Evolutionary conservation across 495 filamentous ascomycete genomes (phyloP).

Genomic region (Lepraria neglecta): DNA sequence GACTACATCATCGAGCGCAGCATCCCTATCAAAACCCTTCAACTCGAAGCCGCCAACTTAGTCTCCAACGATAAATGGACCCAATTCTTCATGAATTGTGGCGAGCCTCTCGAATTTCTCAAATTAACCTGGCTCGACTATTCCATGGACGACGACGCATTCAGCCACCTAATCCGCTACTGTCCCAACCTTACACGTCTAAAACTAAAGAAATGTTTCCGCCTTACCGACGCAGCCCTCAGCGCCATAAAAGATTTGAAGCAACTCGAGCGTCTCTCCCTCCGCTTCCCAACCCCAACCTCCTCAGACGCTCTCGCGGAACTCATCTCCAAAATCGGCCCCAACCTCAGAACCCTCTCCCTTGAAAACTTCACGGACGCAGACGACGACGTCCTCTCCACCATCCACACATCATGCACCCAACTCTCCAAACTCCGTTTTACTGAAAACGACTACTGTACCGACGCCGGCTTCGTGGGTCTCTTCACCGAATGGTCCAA

Average conservation of each 20-base stretch:
- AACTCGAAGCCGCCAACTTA: conserved; percentile 74
- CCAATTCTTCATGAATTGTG: conserved; percentile 55
- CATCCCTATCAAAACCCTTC: conserved; percentile 52
- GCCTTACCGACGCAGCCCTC: conserved; percentile 43
- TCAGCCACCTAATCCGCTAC: conserved; percentile 46
- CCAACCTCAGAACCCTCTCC: conserved; percentile 62
- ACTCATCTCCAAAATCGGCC: conserved; percentile 55
- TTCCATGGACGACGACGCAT: conserved; percentile 63
- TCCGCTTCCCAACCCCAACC: conserved; percentile 53
- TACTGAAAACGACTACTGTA: conserved; percentile 63
- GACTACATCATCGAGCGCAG: conserved; percentile 70
- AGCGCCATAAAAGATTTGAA: conserved; percentile 49
- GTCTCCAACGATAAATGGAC: conserved; percentile 66
- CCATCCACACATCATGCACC: conserved; percentile 61
- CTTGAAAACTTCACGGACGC: conserved; percentile 53
- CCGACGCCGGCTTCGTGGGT: conserved; percentile 59
- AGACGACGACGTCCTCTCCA: conserved; percentile 56
- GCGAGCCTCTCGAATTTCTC: conserved; percentile 55
- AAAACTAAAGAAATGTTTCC: conserved; percentile 60
- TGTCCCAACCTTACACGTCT: conserved; percentile 64
- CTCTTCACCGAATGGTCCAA: conserved; percentile 78
- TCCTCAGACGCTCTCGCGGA: conserved; percentile 50
- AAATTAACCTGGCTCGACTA: conserved; percentile 63
- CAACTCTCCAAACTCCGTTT: conserved; percentile 70
- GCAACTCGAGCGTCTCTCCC: conserved; percentile 63